Evolutionary conservation across 2,329 filamentous ascomycete species (phyloP).

Genomic region (Trichoderma koningiopsis): DNA sequence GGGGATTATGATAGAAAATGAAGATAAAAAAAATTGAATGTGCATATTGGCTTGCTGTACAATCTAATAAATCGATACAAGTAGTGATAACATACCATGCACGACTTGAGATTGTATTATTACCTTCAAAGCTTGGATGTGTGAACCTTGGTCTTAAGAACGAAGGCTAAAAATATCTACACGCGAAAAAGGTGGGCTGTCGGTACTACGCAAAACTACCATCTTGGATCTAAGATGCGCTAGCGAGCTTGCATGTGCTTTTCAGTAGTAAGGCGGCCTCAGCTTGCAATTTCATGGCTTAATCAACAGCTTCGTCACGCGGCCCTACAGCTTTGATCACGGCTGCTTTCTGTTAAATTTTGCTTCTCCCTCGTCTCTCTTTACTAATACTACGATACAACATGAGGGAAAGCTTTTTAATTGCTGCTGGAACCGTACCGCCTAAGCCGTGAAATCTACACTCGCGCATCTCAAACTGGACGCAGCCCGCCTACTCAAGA

Average conservation of each 20-base stretch:
- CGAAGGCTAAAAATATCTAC: conserved; percentile 3
- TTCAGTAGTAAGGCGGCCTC: neutral
- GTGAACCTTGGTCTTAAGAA: neutral
- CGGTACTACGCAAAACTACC: neutral
- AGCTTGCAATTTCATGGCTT: neutral
- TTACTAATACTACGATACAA: neutral
- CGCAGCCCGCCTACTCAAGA: neutral
- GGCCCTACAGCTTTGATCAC: neutral
- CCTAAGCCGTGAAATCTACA: conserved; percentile 8
- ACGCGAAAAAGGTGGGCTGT: neutral
- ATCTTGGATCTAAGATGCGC: neutral
- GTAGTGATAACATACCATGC: neutral
- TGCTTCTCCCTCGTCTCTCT: neutral
- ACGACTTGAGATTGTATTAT: no score
- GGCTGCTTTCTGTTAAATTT: neutral
- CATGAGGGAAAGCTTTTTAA: conserved; percentile 9
- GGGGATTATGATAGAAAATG: conserved; percentile 33
- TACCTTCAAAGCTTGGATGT: neutral
- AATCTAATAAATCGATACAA: neutral
- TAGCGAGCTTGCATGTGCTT: neutral
- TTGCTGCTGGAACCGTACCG: neutral
- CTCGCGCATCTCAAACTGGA: neutral
- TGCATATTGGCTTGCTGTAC: conserved; percentile 10
- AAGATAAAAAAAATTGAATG: conserved; percentile 21
- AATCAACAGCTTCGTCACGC: neutral